Percentiles rank a stretch among this genome's conserved stretches.
These are phyloP conservation scores for Elongisporangium undulatum DNA, from an alignment of 352 stramenopile species.

Conservation along the genomic window DNA sequence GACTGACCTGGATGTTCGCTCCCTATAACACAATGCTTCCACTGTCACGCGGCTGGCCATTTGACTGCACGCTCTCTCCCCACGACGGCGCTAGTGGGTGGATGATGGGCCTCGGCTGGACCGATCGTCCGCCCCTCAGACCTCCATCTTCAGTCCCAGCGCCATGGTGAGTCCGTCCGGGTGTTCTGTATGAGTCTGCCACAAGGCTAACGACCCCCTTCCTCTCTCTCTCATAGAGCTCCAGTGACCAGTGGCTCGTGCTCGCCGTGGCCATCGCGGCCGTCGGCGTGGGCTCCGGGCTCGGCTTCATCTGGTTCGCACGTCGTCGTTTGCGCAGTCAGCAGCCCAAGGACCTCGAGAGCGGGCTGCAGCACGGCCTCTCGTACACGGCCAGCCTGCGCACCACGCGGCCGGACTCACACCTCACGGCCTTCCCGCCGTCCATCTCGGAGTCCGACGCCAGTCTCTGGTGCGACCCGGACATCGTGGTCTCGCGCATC, in stretches of 20 bases:
- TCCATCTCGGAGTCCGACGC: background rate
- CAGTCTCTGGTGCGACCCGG: constrained; percentile 40
- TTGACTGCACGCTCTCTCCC: background rate
- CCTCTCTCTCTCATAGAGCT: too few relatives aligned
- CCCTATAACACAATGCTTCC: background rate
- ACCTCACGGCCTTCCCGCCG: background rate
- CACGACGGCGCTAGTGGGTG: background rate
- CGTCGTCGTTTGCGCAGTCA: background rate
- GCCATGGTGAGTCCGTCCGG: too few relatives aligned
- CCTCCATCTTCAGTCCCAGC: background rate
- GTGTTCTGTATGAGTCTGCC: background rate
- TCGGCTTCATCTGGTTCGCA: background rate
- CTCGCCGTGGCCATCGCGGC: background rate
- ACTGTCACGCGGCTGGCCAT: background rate
- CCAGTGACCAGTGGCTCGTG: background rate
- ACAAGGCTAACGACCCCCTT: too few relatives aligned
- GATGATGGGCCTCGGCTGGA: background rate
- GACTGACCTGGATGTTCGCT: background rate
- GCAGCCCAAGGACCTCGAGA: background rate
- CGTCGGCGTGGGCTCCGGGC: background rate
- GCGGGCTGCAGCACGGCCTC: background rate
- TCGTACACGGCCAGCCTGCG: too few relatives aligned
- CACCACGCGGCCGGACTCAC: background rate
- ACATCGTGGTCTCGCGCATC: constrained; percentile 33
- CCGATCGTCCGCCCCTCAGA: background rate